Percentiles rank a stretch among this genome's conserved stretches.
phyloP scores from a whole-genome alignment of 2,329 filamentous ascomycete species.

The Calonectria pauciramosa region DNA sequence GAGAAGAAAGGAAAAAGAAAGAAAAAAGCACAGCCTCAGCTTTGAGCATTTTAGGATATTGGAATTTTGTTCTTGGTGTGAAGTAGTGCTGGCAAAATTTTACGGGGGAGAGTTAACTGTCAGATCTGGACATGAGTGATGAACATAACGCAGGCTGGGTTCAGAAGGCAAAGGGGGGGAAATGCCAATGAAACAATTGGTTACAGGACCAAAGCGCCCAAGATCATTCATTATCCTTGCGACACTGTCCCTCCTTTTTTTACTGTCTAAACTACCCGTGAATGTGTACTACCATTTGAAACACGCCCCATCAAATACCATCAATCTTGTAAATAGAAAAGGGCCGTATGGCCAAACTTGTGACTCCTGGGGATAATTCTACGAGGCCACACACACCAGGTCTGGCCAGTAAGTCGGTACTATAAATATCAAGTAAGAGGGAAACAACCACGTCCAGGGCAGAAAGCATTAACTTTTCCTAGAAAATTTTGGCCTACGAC shows the following conservation, averaged over 20 bases:
- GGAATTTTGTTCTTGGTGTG: neutral
- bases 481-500: slow-evolving; percentile 32
- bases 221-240: slow-evolving; percentile 11
- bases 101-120: neutral
- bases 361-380: slow-evolving; percentile 36
- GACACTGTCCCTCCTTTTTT: slow-evolving; percentile 14
- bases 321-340: slow-evolving; percentile 39
- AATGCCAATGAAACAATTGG: neutral
- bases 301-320: slow-evolving; percentile 41
- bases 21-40: no score
- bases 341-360: slow-evolving; percentile 32
- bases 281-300: slow-evolving; percentile 45
- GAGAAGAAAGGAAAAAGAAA: neutral
- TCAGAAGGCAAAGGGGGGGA: neutral
- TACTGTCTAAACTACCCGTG: slow-evolving; percentile 47
- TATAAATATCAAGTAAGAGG: slow-evolving; percentile 40
- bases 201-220: slow-evolving; percentile 12
- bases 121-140: no score
- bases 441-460: slow-evolving; percentile 36
- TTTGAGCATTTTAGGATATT: neutral
- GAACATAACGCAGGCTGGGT: neutral
- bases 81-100: neutral
- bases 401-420: slow-evolving; percentile 40
- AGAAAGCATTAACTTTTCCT: slow-evolving; percentile 43
- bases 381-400: slow-evolving; percentile 38